These are phyloP conservation scores for Salix viminalis DNA, from an alignment of 345 rosid species.

Conservation along the genomic window DNA sequence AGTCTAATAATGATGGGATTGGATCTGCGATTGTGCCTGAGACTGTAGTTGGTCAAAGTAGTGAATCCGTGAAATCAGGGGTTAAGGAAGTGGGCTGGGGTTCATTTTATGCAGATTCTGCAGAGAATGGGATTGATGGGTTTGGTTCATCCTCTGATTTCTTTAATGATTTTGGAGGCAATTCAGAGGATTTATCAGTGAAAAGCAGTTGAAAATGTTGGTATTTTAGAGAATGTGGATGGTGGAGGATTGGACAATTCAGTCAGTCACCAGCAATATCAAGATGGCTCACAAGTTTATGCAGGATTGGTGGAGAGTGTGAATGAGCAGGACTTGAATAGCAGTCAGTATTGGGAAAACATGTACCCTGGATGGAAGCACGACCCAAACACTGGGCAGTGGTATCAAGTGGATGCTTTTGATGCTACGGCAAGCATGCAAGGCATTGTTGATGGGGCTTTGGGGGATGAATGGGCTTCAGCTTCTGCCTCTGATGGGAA, in stretches of 20 bases:
- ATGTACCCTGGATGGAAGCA: constrained; percentile 89
- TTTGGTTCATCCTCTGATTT: constrained; percentile 77
- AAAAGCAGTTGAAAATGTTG: constrained; percentile 27
- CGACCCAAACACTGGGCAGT: constrained; percentile 67
- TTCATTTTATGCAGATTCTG: constrained; percentile 63
- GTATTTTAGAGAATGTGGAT: constrained; percentile 20
- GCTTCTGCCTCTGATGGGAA: constrained; percentile 39
- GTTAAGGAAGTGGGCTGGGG: constrained; percentile 88
- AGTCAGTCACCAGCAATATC: constrained; percentile 31
- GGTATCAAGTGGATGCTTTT: constrained; percentile 67
- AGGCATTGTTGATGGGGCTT: constrained; percentile 29
- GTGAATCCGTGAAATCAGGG: constrained; percentile 42
- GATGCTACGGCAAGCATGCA: constrained; percentile 29
- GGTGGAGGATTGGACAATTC: constrained; percentile 34
- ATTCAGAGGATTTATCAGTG: constrained; percentile 36
- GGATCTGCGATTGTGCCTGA: constrained; percentile 33
- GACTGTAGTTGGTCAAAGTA: constrained; percentile 15
- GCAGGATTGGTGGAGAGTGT: constrained; percentile 30
- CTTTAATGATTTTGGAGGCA: constrained; percentile 50
- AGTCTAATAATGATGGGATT: constrained; percentile 20
- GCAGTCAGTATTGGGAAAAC: constrained; percentile 67
- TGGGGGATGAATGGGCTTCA: constrained; percentile 37
- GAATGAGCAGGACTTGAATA: constrained; percentile 46
- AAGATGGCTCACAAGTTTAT: constrained; percentile 29
- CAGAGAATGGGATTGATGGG: constrained; percentile 42